Conservation (phyloP, 2,329 filamentous ascomycete genomes). For the Coleophoma crateriformis region DNA sequence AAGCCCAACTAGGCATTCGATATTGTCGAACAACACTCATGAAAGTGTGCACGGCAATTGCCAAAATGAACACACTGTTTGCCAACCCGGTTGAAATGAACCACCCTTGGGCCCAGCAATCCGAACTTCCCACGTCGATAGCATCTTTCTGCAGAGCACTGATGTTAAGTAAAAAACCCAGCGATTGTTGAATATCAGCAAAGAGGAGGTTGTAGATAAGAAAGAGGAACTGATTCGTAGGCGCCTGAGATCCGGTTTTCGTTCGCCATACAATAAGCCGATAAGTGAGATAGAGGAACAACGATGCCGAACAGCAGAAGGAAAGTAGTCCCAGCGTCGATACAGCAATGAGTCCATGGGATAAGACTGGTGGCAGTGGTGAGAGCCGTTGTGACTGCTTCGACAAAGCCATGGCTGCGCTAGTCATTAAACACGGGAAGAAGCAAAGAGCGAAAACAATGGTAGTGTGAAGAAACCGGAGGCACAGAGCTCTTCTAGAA, state of each 20-base stretch:
- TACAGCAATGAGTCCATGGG: conserved; percentile 37
- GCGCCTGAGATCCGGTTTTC: conserved; percentile 9
- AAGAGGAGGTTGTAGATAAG: conserved; percentile 65
- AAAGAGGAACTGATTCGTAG: conserved; percentile 62
- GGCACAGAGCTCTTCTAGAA: neutral
- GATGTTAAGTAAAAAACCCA: conserved; percentile 58
- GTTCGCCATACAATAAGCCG: conserved; percentile 21
- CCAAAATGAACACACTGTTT: conserved; percentile 60
- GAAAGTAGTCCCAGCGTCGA: conserved; percentile 39
- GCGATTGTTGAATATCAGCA: conserved; percentile 61
- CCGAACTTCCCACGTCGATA: conserved; percentile 45
- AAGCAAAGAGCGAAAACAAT: neutral
- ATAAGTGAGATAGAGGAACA: conserved; percentile 37
- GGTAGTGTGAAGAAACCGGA: neutral
- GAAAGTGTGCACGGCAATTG: conserved; percentile 63
- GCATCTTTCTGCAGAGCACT: conserved; percentile 49
- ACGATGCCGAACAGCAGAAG: conserved; percentile 34
- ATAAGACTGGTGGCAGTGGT: conserved; percentile 21
- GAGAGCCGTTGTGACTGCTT: conserved; percentile 14
- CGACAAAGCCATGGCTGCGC: neutral
- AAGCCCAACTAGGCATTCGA: conserved; percentile 40
- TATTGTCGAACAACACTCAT: conserved; percentile 53
- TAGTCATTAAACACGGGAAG: neutral
- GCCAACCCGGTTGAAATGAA: conserved; percentile 61
- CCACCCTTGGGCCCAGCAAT: conserved; percentile 62